phyloP scores from a whole-genome alignment of 2,329 filamentous ascomycete species.

The Colletotrichum australisinense region DNA sequence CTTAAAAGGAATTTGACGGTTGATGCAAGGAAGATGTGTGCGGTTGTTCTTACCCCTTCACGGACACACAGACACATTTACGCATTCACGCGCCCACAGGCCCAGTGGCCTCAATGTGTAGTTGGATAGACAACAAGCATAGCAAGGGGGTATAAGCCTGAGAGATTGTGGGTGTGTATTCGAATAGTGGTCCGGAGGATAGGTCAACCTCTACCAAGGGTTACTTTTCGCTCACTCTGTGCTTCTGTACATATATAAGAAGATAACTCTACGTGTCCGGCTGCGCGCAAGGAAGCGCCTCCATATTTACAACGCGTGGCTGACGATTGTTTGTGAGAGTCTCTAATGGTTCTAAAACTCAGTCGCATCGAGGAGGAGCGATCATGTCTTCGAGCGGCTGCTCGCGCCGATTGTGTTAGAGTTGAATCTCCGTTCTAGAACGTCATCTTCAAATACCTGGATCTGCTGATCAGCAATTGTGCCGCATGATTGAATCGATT shows the following conservation, averaged over 20 bases:
- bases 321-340: neutral
- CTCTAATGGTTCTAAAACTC: neutral
- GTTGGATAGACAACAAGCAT: neutral
- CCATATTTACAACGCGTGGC: constrained; percentile 5
- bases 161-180: neutral
- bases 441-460: neutral
- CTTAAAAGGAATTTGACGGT: constrained; percentile 43
- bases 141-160: neutral
- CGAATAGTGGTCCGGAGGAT: neutral
- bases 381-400: neutral
- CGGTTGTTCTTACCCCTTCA: neutral
- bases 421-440: neutral
- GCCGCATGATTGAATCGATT: neutral
- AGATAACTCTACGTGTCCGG: neutral
- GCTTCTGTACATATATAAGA: constrained; percentile 32
- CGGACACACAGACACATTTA: neutral
- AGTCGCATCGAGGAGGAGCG: neutral
- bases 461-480: neutral
- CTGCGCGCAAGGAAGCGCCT: neutral
- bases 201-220: neutral
- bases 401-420: neutral
- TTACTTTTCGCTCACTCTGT: constrained; percentile 5
- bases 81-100: neutral
- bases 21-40: neutral
- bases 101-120: neutral